Evolutionary conservation across 1,284 basidiomycete species (phyloP), one percentile per base, ranked within the genome.

Genomic region (Apiotrichum siamense): DNA sequence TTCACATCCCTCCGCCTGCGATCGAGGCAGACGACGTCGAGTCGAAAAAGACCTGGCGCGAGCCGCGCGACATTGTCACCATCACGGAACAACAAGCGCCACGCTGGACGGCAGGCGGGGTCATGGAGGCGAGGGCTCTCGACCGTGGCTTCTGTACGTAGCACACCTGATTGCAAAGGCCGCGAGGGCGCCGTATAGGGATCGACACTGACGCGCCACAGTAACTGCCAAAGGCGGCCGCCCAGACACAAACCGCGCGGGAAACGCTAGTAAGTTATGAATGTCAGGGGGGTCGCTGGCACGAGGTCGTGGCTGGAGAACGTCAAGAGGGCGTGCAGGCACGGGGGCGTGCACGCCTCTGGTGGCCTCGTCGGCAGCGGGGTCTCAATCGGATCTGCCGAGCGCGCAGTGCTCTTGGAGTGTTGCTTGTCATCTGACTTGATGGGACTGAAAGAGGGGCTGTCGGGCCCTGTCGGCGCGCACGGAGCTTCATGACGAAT

Each of bases 181-280:
- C n/a, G n/a, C n/a, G n/a, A n/a, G n/a, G n/a, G n/a, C n/a, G n/a
- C n/a, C n/a, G n/a, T n/a, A n/a, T n/a, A n/a, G n/a, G n/a, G n/a
- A n/a, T n/a, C n/a, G 15, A 25, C 40, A 13, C 6, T 31, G 11
- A 17, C 12, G 20, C n/a, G 9, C 7, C 2, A 6, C 42, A 73
- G 76, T 91, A 33, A 96, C 91, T 38, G 91, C 92, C 11, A 87
- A 90, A 70, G 86, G 87, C 17, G 90, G 88, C 7, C 73, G 92
- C 51, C 86, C 88, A 9, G 92, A 96, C 74, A 77, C 86, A 18
- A 86, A 89, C 66, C 80, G 92, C 41, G 88, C 90, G 1, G 92
- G 89, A 18, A 92, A 94, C 66, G 80, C 83, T 21, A 85, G 88
- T 89, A 66, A 70, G 87, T 83, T 55, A 66, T 25, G 61, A 69